A percentile compares a stretch with the other conserved stretches of the same genome.
Evolutionary conservation across 1,139 yeast genomes (phyloP).

Genomic region (Hansenula anomala): DNA sequence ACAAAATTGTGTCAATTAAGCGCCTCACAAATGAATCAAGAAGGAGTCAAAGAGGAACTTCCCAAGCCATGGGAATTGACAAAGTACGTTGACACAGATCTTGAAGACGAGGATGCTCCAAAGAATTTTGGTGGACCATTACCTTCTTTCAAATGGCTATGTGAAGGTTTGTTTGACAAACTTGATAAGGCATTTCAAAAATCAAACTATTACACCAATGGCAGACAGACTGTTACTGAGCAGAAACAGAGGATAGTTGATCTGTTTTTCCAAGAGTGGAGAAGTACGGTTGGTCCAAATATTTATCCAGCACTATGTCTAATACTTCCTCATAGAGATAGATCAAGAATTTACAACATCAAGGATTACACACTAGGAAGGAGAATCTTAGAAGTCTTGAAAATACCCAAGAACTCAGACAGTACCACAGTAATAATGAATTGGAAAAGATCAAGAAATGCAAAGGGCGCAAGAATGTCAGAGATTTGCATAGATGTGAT

Average conservation of each 20-base stretch:
- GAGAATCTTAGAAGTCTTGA: constrained; percentile 38
- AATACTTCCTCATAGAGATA: constrained; percentile 58
- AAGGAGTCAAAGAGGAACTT: constrained; percentile 9
- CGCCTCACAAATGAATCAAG: too few relatives aligned
- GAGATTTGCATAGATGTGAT: constrained; percentile 35
- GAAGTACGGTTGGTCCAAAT: constrained; percentile 62
- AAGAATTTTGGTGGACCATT: constrained; percentile 24
- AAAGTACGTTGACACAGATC: not conserved
- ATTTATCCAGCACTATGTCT: constrained; percentile 65
- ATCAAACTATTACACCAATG: constrained; percentile 3
- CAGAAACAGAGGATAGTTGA: constrained; percentile 32
- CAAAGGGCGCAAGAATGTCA: constrained; percentile 30
- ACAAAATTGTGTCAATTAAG: too few relatives aligned
- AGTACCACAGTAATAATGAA: constrained; percentile 41
- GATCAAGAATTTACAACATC: constrained; percentile 43
- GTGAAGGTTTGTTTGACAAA: constrained; percentile 26
- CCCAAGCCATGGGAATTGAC: constrained; percentile 1
- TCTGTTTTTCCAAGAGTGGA: constrained; percentile 56
- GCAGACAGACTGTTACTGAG: constrained; percentile 20
- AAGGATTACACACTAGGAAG: constrained; percentile 48
- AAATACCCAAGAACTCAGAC: constrained; percentile 45
- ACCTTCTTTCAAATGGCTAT: constrained; percentile 31
- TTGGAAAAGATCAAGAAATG: constrained; percentile 35
- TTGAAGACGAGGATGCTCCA: constrained; percentile 5
- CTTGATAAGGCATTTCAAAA: constrained; percentile 16